A percentile compares a stretch with the other conserved stretches of the same genome.
Conservation (phyloP, 345 rosid genomes). For the Eucalyptus polyanthemos region DNA sequence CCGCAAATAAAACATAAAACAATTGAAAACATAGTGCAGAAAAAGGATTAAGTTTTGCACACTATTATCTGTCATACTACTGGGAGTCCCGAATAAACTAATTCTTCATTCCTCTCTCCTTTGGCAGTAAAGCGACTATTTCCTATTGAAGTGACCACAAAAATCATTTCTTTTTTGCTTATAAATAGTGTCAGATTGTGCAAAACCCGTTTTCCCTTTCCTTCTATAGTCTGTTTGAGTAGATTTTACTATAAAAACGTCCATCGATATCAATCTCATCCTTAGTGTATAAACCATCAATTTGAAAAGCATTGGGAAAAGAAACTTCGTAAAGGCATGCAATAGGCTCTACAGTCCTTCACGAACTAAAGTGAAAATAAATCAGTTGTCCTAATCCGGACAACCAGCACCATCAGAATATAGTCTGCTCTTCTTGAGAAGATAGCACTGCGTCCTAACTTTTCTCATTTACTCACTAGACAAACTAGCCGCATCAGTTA, state of each 20-base stretch:
- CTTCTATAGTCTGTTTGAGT: neutral
- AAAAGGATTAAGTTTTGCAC: neutral
- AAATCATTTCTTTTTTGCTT: neutral
- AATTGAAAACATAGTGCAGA: neutral
- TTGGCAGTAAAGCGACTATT: neutral
- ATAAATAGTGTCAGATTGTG: neutral
- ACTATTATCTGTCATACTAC: neutral
- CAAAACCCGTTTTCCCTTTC: neutral
- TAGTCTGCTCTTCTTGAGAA: neutral
- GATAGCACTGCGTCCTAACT: neutral
- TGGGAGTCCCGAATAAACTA: neutral
- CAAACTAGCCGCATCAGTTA: neutral
- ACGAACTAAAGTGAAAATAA: neutral
- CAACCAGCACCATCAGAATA: neutral
- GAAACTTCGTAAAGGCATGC: neutral
- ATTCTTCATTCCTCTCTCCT: neutral
- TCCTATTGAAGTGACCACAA: neutral
- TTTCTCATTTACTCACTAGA: neutral
- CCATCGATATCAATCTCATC: neutral
- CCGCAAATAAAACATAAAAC: neutral
- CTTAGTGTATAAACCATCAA: neutral
- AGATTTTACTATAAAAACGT: neutral
- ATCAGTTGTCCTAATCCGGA: neutral
- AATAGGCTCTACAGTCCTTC: neutral
- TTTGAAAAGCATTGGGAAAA: neutral